A percentile compares a stretch with the other conserved stretches of the same genome.
Conservation (phyloP, 2,329 filamentous ascomycete species). For the Endoconidiophora polonica region DNA sequence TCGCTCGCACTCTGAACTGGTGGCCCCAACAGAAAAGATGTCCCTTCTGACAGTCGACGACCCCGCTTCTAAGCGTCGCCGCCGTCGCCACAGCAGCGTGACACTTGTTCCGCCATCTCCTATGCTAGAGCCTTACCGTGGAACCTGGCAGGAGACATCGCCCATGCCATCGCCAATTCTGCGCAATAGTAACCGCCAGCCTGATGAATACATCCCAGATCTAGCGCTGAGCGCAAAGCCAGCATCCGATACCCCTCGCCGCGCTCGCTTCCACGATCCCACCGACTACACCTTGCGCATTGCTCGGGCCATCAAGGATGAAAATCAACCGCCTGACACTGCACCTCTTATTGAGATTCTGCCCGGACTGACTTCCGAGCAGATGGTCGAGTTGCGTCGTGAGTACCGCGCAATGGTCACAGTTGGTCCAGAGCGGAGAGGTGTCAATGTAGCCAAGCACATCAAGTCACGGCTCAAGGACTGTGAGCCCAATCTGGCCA, state of each 20-base stretch:
- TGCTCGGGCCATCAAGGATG: constrained; percentile 55
- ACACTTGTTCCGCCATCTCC: constrained; percentile 51
- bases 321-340: constrained; percentile 45
- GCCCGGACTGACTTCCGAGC: constrained; percentile 68
- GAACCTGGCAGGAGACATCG: constrained; percentile 85
- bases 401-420: constrained; percentile 89
- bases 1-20: constrained; percentile 6
- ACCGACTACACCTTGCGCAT: constrained; percentile 62
- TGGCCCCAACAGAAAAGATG: constrained; percentile 33
- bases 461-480: constrained; percentile 63
- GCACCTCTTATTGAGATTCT: constrained; percentile 67
- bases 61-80: constrained; percentile 12
- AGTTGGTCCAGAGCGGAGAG: constrained; percentile 52
- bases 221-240: constrained; percentile 27
- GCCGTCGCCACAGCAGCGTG: constrained; percentile 20
- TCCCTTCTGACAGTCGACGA: constrained; percentile 35
- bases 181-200: constrained; percentile 18
- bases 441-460: constrained; percentile 74
- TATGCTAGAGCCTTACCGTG: constrained; percentile 77
- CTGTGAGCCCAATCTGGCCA: constrained; percentile 61
- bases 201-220: constrained; percentile 16
- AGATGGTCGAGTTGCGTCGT: constrained; percentile 67
- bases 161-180: constrained; percentile 74
- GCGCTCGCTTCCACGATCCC: constrained; percentile 71
- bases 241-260: constrained; percentile 22